These are phyloP conservation scores for Colletotrichum theobromicola DNA, from an alignment of 2,329 filamentous ascomycete species.

Conservation along the genomic window DNA sequence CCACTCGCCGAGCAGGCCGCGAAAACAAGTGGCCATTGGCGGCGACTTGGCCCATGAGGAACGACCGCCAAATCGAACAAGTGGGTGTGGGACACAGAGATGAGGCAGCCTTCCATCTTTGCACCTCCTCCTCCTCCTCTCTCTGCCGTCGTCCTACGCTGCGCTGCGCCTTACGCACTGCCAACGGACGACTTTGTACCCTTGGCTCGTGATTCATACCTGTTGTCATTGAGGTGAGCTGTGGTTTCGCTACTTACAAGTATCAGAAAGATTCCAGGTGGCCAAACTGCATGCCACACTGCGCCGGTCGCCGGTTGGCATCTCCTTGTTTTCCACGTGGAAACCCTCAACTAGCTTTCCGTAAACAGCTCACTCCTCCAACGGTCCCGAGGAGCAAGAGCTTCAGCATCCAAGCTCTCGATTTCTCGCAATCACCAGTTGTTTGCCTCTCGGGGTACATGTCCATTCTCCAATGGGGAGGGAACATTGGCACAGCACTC, in stretches of 20 bases:
- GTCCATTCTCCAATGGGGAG: neutral
- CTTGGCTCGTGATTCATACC: neutral
- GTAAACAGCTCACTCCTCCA: neutral
- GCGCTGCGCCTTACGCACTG: neutral
- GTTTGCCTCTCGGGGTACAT: neutral
- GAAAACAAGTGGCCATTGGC: neutral
- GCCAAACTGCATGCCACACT: neutral
- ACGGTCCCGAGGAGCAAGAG: neutral
- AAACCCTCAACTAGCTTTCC: neutral
- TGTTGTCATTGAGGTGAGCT: neutral
- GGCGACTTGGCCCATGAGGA: neutral
- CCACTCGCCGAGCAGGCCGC: neutral
- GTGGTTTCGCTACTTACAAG: neutral
- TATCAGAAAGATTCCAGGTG: neutral
- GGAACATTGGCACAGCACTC: neutral
- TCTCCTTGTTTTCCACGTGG: constrained; percentile 21
- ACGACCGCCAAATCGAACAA: neutral
- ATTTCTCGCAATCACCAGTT: neutral
- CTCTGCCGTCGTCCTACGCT: neutral
- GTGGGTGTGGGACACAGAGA: constrained; percentile 3
- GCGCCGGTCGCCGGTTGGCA: neutral
- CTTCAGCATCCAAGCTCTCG: neutral
- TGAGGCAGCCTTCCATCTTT: constrained; percentile 2
- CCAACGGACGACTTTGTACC: neutral
- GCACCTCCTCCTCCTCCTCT: neutral